These are phyloP conservation scores for Phlyctochytrium planicorne DNA, from an alignment of 192 early-diverging fungal genomes.

Conservation along the genomic window DNA sequence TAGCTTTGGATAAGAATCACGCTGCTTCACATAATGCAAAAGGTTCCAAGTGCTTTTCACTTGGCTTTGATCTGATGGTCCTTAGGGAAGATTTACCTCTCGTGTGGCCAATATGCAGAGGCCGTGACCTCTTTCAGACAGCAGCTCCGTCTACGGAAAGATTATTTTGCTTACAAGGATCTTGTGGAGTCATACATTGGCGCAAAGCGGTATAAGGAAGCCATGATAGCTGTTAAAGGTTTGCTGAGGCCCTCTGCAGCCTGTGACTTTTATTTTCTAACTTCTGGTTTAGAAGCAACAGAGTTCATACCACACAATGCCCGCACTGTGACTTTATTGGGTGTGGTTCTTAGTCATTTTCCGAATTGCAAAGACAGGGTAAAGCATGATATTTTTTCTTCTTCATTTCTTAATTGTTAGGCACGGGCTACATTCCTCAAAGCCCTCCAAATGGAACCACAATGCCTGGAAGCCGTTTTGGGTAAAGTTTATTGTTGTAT, in stretches of 20 bases:
- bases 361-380: constrained; percentile 10
- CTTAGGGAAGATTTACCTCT: constrained; percentile 10
- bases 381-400: too few species aligned
- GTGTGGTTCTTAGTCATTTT: constrained; percentile 11
- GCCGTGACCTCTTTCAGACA: constrained; percentile 1
- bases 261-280: too few species aligned
- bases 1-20: constrained; percentile 5
- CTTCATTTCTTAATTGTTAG: constrained; percentile 2
- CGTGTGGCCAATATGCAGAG: constrained; percentile 5
- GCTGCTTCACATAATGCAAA: background rate
- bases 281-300: constrained; percentile 16
- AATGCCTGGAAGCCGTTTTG: constrained; percentile 16
- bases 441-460: constrained; percentile 17
- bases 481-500: too few species aligned
- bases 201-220: constrained; percentile 9
- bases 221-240: constrained; percentile 2
- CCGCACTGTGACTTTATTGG: constrained; percentile 11
- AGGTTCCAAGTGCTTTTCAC: background rate
- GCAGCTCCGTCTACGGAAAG: background rate
- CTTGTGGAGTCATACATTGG: constrained; percentile 17
- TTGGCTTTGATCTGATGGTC: background rate
- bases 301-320: constrained; percentile 15
- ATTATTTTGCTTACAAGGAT: constrained; percentile 8
- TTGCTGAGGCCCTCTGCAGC: too few species aligned
- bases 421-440: constrained; percentile 5